Percentiles rank a stretch among this genome's conserved stretches.
Conservation (phyloP, 345 rosid species). For the Eucalyptus brandiana region DNA sequence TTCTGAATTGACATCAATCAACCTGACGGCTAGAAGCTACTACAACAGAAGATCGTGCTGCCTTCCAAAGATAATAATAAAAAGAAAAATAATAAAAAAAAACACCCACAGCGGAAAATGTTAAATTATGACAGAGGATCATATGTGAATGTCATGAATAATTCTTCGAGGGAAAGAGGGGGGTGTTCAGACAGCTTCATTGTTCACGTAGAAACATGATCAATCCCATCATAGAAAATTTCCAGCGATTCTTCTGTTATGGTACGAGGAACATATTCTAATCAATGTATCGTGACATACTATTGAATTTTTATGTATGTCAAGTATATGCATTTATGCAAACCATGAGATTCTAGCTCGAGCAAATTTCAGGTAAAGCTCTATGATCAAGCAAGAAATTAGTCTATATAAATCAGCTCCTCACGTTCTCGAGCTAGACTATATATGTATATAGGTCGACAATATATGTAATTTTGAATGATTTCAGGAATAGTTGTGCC, state of each 20-base stretch:
- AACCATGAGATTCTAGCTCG: not conserved
- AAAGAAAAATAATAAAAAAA: not conserved
- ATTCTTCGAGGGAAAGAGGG: not conserved
- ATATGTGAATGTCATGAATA: not conserved
- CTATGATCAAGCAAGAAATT: not conserved
- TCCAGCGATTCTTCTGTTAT: not conserved
- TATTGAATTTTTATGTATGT: not conserved
- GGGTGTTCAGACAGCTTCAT: not conserved
- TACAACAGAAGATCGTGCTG: not conserved
- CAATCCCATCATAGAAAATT: not conserved
- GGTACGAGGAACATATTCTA: not conserved
- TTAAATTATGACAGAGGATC: not conserved
- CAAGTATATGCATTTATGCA: accelerated
- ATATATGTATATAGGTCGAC: not conserved
- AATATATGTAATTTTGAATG: not conserved
- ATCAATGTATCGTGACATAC: not conserved
- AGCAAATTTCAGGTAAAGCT: not conserved
- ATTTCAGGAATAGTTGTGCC: not conserved
- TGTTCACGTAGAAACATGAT: not conserved
- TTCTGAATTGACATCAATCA: not conserved
- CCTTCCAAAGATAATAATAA: not conserved
- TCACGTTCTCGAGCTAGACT: not conserved
- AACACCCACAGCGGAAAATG: not conserved
- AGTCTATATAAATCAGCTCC: not conserved
- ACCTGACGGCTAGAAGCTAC: not conserved